Conservation (phyloP, 306 rosid genomes). For the Prunus padus region DNA sequence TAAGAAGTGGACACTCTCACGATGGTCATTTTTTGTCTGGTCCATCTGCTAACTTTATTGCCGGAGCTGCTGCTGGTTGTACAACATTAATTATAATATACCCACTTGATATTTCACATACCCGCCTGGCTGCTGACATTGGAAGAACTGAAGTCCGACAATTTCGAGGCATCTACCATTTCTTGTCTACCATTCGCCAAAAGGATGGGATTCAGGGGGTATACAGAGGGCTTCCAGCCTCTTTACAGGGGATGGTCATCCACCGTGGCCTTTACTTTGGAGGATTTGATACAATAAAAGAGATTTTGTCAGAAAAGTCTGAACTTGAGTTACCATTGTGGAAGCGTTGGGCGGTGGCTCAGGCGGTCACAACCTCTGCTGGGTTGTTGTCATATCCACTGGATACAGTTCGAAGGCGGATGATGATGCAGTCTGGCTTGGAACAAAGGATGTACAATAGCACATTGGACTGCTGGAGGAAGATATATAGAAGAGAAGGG, state of each 20-base stretch:
- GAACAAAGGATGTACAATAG: conserved; percentile 54
- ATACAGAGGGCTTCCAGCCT: conserved; percentile 93
- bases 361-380: conserved; percentile 89
- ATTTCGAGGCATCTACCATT: conserved; percentile 87
- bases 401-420: conserved; percentile 91
- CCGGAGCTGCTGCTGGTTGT: conserved; percentile 94
- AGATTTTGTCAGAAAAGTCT: conserved; percentile 50
- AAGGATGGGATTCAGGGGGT: conserved; percentile 74
- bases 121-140: conserved; percentile 94
- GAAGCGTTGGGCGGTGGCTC: conserved; percentile 90
- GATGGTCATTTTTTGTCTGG: conserved; percentile 55
- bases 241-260: conserved; percentile 84
- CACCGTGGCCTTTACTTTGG: conserved; percentile 96
- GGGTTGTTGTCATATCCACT: conserved; percentile 84
- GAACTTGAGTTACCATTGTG: conserved; percentile 55
- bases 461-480: conserved; percentile 89
- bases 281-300: conserved; percentile 89
- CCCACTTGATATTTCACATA: conserved; percentile 94
- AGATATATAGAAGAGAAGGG: conserved; percentile 72
- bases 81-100: conserved; percentile 76
- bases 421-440: conserved; percentile 99
- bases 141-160: conserved; percentile 71
- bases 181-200: conserved; percentile 55
- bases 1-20: conserved; percentile 51
- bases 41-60: conserved; percentile 71